Percentiles rank a stretch among this genome's conserved stretches.
These are phyloP conservation scores for Cyberlindnera saturnus DNA, from an alignment of 805 yeast genomes.

Conservation along the genomic window DNA sequence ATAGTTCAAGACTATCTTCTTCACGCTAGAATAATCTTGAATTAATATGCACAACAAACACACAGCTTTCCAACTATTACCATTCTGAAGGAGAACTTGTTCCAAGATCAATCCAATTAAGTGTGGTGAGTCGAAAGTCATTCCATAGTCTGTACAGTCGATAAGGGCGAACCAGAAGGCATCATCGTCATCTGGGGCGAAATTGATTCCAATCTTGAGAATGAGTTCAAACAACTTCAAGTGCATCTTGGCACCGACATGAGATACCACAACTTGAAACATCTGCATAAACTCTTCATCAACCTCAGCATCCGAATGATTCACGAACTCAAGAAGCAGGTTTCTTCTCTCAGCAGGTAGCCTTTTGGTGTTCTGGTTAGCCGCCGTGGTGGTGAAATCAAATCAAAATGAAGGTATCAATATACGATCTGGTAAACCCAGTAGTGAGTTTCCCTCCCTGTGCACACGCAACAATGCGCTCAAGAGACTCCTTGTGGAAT, in stretches of 20 bases:
- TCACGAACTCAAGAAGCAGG: conserved; percentile 6
- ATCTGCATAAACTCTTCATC: conserved; percentile 7
- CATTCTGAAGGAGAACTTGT: conserved; percentile 3
- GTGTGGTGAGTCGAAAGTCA: conserved; percentile 11
- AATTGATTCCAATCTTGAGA: conserved; percentile 19
- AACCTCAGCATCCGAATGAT: conserved; percentile 5
- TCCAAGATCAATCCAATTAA: conserved; percentile 8
- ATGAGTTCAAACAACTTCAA: conserved; percentile 16
- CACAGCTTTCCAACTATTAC: conserved; percentile 23
- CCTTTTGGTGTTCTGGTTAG: conserved; percentile 6
- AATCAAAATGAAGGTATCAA: not conserved
- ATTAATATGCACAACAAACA: conserved; percentile 21
- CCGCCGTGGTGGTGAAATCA: conserved; percentile 7
- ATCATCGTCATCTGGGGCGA: conserved; percentile 12
- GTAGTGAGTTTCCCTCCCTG: not conserved
- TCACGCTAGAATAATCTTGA: conserved; percentile 16
- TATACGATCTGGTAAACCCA: conserved; percentile 1
- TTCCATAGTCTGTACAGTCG: conserved; percentile 19
- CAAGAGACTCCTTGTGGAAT: conserved; percentile 6
- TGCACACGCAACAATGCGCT: conserved; percentile 2
- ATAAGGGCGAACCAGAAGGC: conserved; percentile 20
- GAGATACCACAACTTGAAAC: conserved; percentile 9
- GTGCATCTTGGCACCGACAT: conserved; percentile 10
- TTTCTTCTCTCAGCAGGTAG: conserved; percentile 3
- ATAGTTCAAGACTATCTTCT: not conserved